Evolutionary conservation across 495 filamentous ascomycete species (phyloP).

Genomic region (Cairneyella variabilis): DNA sequence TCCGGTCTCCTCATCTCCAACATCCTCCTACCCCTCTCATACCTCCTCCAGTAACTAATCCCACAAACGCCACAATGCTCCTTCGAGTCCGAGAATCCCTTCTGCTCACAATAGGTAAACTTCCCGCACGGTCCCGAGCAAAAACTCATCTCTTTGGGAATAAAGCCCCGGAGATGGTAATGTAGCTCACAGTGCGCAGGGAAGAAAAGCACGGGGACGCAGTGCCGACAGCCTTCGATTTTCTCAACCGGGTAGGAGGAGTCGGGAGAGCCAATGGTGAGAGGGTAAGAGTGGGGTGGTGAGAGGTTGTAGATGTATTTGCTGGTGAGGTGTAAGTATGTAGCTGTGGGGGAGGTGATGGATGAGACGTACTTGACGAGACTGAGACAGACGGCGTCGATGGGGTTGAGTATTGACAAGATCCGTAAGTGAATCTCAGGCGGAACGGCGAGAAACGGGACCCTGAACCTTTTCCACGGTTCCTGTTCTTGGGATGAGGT

Average conservation of each 20-base stretch:
- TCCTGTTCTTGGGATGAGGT: too few relatives aligned
- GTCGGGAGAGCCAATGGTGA: slow-evolving; percentile 5
- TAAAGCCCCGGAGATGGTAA: slow-evolving; percentile 12
- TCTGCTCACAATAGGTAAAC: slow-evolving; percentile 10
- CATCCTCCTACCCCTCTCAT: slow-evolving; percentile 10
- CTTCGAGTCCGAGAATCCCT: not conserved
- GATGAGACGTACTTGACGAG: slow-evolving; percentile 11
- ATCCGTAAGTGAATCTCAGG: slow-evolving; percentile 9
- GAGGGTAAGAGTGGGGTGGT: not conserved
- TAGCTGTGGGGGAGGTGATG: not conserved
- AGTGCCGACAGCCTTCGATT: slow-evolving; percentile 8
- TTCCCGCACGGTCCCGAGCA: slow-evolving; percentile 4
- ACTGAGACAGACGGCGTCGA: slow-evolving; percentile 13
- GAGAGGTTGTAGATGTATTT: slow-evolving; percentile 6
- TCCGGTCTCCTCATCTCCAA: slow-evolving; percentile 2
- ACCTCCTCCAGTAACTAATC: slow-evolving; percentile 9
- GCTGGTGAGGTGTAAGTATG: not conserved
- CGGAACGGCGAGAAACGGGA: slow-evolving; percentile 11
- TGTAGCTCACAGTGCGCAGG: slow-evolving; percentile 22
- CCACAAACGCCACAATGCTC: slow-evolving; percentile 11
- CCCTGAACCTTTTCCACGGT: too few relatives aligned
- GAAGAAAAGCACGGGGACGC: slow-evolving; percentile 16
- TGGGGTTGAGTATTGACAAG: slow-evolving; percentile 4
- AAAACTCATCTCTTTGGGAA: slow-evolving; percentile 10
- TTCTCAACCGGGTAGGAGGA: not conserved